Percentiles rank a stretch among this genome's conserved stretches.
Conservation (phyloP, 495 filamentous ascomycete species). For the Lasiosphaeria hispida region DNA sequence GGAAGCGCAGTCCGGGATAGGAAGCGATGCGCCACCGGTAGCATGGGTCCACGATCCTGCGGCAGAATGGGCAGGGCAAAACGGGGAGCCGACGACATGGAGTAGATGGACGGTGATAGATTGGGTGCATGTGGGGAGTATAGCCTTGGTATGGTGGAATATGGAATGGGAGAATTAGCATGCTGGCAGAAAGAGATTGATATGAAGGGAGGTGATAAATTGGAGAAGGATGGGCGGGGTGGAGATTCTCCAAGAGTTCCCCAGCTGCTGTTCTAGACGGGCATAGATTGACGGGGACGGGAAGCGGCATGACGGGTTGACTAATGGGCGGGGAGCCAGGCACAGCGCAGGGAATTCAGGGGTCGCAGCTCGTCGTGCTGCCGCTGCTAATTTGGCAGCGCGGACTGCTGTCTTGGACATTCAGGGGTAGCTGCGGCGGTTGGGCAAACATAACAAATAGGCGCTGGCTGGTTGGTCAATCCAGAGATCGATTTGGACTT, state of each 20-base stretch:
- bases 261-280: slow-evolving; percentile 6
- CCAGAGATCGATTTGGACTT: background rate
- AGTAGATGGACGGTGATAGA: slow-evolving; percentile 23
- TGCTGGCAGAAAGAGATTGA: slow-evolving; percentile 21
- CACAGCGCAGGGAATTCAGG: slow-evolving; percentile 6
- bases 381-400: slow-evolving; percentile 10
- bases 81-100: slow-evolving; percentile 17
- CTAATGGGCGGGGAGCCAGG: background rate
- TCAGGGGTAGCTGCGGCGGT: too few relatives aligned
- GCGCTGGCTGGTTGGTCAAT: slow-evolving; percentile 10
- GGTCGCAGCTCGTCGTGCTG: background rate
- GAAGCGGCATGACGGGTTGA: background rate
- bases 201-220: slow-evolving; percentile 28
- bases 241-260: slow-evolving; percentile 22
- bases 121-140: slow-evolving; percentile 30
- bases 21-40: slow-evolving; percentile 31
- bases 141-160: slow-evolving; percentile 25
- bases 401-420: background rate
- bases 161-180: slow-evolving; percentile 22
- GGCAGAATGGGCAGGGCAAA: slow-evolving; percentile 20
- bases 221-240: slow-evolving; percentile 23
- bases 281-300: background rate
- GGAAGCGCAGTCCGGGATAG: slow-evolving; percentile 28
- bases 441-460: slow-evolving; percentile 10
- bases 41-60: slow-evolving; percentile 24